Base-by-base conservation (phyloP, 495 filamentous ascomycete genomes). In the Aspergillus conjunctus region DNA sequence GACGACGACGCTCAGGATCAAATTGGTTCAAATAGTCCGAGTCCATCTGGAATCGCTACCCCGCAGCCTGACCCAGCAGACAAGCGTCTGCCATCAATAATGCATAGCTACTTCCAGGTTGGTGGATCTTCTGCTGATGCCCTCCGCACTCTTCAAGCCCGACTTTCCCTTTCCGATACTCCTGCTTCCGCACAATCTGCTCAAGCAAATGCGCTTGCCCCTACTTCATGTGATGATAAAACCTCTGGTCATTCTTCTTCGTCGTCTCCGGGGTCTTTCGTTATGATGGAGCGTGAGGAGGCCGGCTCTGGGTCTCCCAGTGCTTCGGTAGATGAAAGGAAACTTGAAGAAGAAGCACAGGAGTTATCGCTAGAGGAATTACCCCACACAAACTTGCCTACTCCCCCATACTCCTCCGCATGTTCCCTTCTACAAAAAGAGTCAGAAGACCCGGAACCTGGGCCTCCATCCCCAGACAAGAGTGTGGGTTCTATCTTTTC, bases 51-150 rank as follows among this genome's bases (percentile, higher is more conserved):
- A 64, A 82, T 93, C 66, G 86, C 89, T 45, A 97, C 93, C 41
- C 93, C 93, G 39, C 89, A 90, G 64, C 93, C 92, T 39, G 91
- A 97, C 76, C 88, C 84, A 52, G 86, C 87, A 45, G 93, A 97
- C 77, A 96, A 94, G 74, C 88, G 92, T 71, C 79, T 93, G 68
- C 93, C 93, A 48, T 90, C 91, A 68, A 91, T 96, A 74, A 87
- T 91, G 82, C 92, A 87, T 81, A 96, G 91, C 82, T 96, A 94
- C 83, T 89, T 89, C 79, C 93, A 97, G 92, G 93, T 97, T 93
- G 84, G 92, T 96, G 82, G 74, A 77, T 79, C 71, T 68, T 82
- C 75, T 78, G 78, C 75, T 78, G 76, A 75, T 73, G 76, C 70
- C 75, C 72, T 75, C 67, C 73, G 62, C 81, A 77, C 77, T 78